Conservation (phyloP, 805 yeast genomes). For the Teunomyces tritomae region DNA sequence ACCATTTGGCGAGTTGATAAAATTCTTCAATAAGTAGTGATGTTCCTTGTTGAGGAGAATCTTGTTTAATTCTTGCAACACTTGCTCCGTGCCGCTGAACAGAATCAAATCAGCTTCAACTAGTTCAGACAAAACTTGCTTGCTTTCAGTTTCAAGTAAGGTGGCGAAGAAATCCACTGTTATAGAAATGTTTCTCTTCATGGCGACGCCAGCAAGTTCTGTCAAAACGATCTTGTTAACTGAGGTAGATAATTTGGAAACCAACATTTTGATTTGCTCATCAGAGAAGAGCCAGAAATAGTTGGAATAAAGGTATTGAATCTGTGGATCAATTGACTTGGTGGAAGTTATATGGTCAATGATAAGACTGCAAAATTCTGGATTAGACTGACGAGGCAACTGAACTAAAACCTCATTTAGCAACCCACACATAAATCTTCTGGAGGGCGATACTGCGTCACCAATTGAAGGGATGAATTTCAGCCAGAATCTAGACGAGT, state of each 20-base stretch:
- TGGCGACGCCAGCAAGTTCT: conserved; percentile 3
- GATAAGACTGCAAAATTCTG: conserved; percentile 12
- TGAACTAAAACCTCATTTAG: conserved; percentile 37
- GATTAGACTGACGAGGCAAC: conserved; percentile 12
- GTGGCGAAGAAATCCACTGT: background rate
- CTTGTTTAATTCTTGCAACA: conserved; percentile 5
- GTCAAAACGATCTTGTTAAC: conserved; percentile 1
- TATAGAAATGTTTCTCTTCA: conserved; percentile 3
- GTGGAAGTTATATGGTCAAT: conserved; percentile 6
- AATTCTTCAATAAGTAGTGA: conserved; percentile 14
- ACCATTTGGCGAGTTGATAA: conserved; percentile 10
- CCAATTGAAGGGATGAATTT: conserved; percentile 7
- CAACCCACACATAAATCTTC: conserved; percentile 25
- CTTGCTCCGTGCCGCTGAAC: conserved; percentile 5
- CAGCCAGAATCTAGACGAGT: conserved; percentile 28
- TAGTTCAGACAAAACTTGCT: conserved; percentile 8
- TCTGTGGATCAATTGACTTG: conserved; percentile 4
- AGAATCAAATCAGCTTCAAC: conserved; percentile 9
- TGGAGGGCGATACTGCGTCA: conserved; percentile 15
- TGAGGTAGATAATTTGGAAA: background rate
- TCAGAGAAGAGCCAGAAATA: conserved; percentile 26
- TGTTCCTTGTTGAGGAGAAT: conserved; percentile 6
- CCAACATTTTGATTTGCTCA: conserved; percentile 16
- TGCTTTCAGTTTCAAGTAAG: background rate
- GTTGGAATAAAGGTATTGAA: conserved; percentile 16